These are phyloP conservation scores for Aquilaria sinensis DNA, from an alignment of 345 rosid genomes.

Conservation along the genomic window DNA sequence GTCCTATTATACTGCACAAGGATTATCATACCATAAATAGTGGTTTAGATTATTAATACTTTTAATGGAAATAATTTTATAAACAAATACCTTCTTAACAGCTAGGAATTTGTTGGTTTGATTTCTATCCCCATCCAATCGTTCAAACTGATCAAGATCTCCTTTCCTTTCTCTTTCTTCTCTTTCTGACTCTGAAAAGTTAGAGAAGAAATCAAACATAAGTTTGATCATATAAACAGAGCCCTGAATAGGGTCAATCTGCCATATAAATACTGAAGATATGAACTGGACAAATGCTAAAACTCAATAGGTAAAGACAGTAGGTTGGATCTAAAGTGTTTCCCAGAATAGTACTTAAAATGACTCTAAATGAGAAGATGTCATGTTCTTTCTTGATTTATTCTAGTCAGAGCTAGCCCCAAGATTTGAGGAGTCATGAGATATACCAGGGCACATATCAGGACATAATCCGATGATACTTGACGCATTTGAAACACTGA, in stretches of 20 bases:
- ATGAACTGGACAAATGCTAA: too few species aligned
- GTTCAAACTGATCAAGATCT: conserved; percentile 93
- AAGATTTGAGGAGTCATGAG: conserved; percentile 10
- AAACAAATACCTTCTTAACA: conserved; percentile 65
- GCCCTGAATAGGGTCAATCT: too few species aligned
- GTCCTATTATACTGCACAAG: conserved; percentile 76
- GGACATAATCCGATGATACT: conserved; percentile 47
- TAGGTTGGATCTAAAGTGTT: not conserved
- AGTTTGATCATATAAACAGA: conserved; percentile 9
- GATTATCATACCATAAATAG: not conserved
- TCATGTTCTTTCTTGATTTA: not conserved
- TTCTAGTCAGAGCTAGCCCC: not conserved
- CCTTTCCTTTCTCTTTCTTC: conserved; percentile 96
- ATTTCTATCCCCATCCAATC: conserved; percentile 88
- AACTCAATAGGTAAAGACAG: not conserved
- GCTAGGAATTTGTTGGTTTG: conserved; percentile 81
- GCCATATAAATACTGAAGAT: too few species aligned
- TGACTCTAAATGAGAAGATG: not conserved
- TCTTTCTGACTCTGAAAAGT: conserved; percentile 73
- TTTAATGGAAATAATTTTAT: not conserved
- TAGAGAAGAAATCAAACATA: conserved; percentile 10
- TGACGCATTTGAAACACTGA: conserved; percentile 33
- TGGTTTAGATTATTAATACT: too few species aligned
- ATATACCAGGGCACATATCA: conserved; percentile 64
- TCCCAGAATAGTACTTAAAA: conserved; percentile 1